Base-by-base conservation (phyloP, 2,329 filamentous ascomycete species). In the Hawksworthiomyces lignivorus region DNA sequence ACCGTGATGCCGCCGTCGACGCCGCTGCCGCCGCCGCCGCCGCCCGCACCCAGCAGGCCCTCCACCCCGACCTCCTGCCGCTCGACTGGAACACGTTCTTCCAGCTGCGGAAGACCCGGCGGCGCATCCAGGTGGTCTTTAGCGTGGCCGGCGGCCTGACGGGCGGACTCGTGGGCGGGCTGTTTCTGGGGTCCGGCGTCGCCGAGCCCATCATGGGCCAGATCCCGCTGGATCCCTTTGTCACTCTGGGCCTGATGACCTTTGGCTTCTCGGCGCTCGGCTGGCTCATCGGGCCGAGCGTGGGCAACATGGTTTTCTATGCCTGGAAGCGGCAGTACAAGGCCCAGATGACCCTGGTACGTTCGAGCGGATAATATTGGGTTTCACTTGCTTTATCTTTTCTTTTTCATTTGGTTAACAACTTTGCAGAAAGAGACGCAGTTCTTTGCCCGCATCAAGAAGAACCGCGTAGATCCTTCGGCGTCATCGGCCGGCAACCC, bases 41-140 rank as follows among this genome's bases (percentile, higher is more conserved):
- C 15, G 19, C 32, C 2, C 27, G 27, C 19, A 29, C 17, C 7
- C 21, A 20, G 27, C 46, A 52, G 5, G 50, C 58, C 14, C 48
- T 55, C 14, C 39, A 52, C 18, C 41, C 57, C 29, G 50, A 57
- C 17, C 34, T 43, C 48, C 53, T 61, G 27, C 56, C 62, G n/a
- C 76, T 89, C 31, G 77, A 87, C 65, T 97, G 90, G 90, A 83
- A 96, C 68, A 80, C 79, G 39, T 97, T 95, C 71, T 94, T 97
- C 72, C 78, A 80, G 59, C 81, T 97, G 46, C 87, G 90, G 56
- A 84, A 87, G 54, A 84, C 81, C 46, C 85, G 90, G 43, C 82
- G 90, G 47, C 79, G 85, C 54, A 84, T 89, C 68, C 87, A 90
- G 59, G 75, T 94, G 28, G 75, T 74, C 37, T 88, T 87, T 50